Base-by-base conservation (phyloP, 2,329 filamentous ascomycete species). In the Pestalotiopsis sp. region DNA sequence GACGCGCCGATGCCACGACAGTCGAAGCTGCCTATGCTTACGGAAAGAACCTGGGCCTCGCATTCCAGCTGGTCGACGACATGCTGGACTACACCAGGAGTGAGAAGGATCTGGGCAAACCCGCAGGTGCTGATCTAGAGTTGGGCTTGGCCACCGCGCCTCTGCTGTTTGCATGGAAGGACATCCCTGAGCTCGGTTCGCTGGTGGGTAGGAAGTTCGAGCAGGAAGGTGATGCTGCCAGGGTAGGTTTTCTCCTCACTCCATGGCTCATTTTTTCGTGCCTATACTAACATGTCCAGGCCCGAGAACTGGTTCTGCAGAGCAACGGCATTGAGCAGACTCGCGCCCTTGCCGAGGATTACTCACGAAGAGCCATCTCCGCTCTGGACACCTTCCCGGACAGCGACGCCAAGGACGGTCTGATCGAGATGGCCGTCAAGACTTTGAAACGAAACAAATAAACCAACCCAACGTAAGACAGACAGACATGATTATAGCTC, bases 41-140 rank as follows among this genome's bases (percentile, higher is more conserved):
- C 77, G 96, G 96, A 66, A 94, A 94, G 81, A 98, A 99, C 75
- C 80, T 99, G 61, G 96, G 96, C 1, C 83, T 99, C 67, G 96
- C 96, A 1, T 99, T 99, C 83, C 96, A 99, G 85, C 87, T 99
- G 11, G 95, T 99, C 17, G 96, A 99, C 78, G 96, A 99, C 79
- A 93, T 99, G 92, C 86, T 99, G 75, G 96, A 99, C 80, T 99
- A 98, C 80, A 98, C 96, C 0, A 89, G 94, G 70, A 94, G 89
- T 67, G 94, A 91, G 57, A 87, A 89, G 69, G 94, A 98, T 79
- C 84, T 99, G 57, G 96, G 96, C 27, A 99, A 99, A 83, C 96
- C 96, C 2, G 93, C 95, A 4, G 96, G 95, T 56, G 96, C 96
- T 38, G 96, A 99, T 81, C 81, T 99, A 71, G 94, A 98, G 81